Percentiles rank a stretch among this genome's conserved stretches.
Conservation (phyloP, 2,329 filamentous ascomycete genomes). For the Epichloe hybrida region DNA sequence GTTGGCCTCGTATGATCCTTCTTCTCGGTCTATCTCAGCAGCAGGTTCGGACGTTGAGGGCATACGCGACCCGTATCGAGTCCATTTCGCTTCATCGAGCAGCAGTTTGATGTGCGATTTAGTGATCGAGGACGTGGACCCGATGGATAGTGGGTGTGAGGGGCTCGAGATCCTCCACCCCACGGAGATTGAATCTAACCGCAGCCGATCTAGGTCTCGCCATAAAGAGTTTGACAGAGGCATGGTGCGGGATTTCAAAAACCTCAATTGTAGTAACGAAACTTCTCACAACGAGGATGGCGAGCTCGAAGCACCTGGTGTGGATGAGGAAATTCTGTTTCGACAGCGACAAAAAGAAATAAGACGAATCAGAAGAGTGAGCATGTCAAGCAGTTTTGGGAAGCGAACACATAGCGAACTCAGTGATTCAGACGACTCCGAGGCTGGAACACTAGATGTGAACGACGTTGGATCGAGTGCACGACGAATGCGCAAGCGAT, state of each 20-base stretch:
- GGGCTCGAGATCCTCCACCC: constrained; percentile 29
- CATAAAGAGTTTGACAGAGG: constrained; percentile 26
- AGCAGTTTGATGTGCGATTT: constrained; percentile 18
- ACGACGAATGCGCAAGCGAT: constrained; percentile 31
- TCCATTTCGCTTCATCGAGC: constrained; percentile 8
- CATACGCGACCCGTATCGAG: not conserved
- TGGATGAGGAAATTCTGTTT: constrained; percentile 28
- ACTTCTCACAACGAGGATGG: constrained; percentile 22
- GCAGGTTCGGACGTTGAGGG: constrained; percentile 3
- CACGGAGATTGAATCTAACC: constrained; percentile 32
- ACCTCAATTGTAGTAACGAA: constrained; percentile 31
- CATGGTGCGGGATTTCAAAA: constrained; percentile 30
- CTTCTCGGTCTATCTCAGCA: not conserved
- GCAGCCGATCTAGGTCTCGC: constrained; percentile 27
- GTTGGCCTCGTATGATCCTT: not conserved
- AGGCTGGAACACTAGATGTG: constrained; percentile 24
- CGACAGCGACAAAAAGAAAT: constrained; percentile 28
- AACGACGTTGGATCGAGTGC: constrained; percentile 33
- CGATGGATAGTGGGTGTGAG: constrained; percentile 31
- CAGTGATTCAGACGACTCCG: constrained; percentile 34
- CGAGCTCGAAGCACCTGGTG: constrained; percentile 11
- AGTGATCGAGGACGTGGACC: constrained; percentile 33
- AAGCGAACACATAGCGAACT: constrained; percentile 42
- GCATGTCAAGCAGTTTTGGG: constrained; percentile 39
- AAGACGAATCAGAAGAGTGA: constrained; percentile 31